Evolutionary conservation across 441 rosid species (phyloP).

Genomic region (Gossypium laxum): DNA sequence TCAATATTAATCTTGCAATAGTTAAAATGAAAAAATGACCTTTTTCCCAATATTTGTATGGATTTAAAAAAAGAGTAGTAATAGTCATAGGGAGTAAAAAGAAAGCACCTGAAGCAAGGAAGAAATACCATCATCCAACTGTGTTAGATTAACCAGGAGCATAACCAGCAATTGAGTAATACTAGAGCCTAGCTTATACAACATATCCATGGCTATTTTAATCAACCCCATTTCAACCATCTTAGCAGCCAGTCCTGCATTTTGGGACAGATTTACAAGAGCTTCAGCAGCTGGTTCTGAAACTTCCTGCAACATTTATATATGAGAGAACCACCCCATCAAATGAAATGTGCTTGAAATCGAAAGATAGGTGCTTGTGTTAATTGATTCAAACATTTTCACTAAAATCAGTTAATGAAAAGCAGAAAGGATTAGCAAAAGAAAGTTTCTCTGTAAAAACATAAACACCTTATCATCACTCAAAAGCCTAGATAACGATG

Average conservation of each 20-base stretch:
- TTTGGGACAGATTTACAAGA: slow-evolving; percentile 77
- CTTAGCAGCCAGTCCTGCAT: slow-evolving; percentile 46
- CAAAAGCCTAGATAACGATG: slow-evolving; percentile 51
- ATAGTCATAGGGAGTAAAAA: background rate
- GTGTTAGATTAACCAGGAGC: slow-evolving; percentile 86
- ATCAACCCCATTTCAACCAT: slow-evolving; percentile 58
- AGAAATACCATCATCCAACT: slow-evolving; percentile 59
- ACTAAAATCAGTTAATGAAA: background rate
- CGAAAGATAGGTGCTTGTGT: background rate
- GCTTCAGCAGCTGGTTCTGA: slow-evolving; percentile 84
- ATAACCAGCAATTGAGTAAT: slow-evolving; percentile 56
- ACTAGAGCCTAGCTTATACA: slow-evolving; percentile 54
- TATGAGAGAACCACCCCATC: background rate
- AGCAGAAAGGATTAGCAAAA: background rate
- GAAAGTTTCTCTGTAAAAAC: background rate
- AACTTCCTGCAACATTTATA: slow-evolving; percentile 45
- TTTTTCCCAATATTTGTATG: background rate
- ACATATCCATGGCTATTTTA: slow-evolving; percentile 49
- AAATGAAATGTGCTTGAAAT: background rate
- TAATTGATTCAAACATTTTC: background rate
- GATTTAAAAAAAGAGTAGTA: background rate
- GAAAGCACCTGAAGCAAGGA: slow-evolving; percentile 71
- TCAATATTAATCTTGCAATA: background rate
- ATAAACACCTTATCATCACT: slow-evolving; percentile 51
- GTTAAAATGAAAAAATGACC: background rate